Evolutionary conservation across 306 rosid species (phyloP), one percentile per base, ranked within the genome.

Genomic region (Pachyrhizus erosus): DNA sequence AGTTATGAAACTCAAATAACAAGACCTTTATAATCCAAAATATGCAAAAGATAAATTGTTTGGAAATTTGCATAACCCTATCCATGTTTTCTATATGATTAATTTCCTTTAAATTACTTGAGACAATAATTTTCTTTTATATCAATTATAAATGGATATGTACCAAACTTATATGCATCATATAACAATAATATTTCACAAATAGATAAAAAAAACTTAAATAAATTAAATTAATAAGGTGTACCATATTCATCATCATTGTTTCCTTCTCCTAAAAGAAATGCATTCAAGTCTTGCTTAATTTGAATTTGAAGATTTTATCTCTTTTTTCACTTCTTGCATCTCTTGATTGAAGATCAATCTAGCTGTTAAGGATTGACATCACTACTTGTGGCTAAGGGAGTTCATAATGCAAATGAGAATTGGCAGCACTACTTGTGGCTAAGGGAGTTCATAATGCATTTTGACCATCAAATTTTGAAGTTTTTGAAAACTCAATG

Each of bases 211-310:
- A 77, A 4, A 83, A 37, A 62, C 26, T 79, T 64, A 31, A 70
- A 80, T 46, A 46, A 69, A 64, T 21, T 49, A 77, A 55, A 76
- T 68, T 10, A 60, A 57, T 9, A 17, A 70, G 17, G 70, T 64
- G 49, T 82, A 91, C 96, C 96, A 64, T 76, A 85, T 60, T 86
- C 94, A 58, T 86, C 87, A 70, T 91, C 94, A 55, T 86, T 85
- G 79, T 87, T 85, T 82, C 79, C 73, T 69, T 89, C 93, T 62
- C 94, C 93, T 66, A 90, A 80, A 74, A 91, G 96, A 84, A 90
- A 91, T 55, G 14, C 83, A 87, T 93, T 94, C 86, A 90, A 86
- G 81, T 93, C 96, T 76, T 86, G 86, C 55, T 89, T 93, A n/a
- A 81, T 78, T 43, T 70, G 90, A 75, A 58, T 74, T 80, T 79